Conservation (phyloP, 805 yeast species). For the Tetrapisispora taiwanensis region DNA sequence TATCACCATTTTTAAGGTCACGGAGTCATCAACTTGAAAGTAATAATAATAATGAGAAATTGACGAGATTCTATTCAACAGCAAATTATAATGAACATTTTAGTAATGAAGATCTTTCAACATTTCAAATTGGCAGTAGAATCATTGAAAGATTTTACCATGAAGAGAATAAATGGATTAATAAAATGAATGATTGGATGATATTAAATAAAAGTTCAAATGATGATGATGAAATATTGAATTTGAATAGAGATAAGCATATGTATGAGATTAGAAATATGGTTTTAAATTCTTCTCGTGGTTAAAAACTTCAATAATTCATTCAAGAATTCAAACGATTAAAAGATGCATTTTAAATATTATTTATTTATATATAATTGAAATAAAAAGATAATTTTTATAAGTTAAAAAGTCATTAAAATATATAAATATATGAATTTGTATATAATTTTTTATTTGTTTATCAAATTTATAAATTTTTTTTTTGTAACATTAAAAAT, state of each 20-base stretch:
- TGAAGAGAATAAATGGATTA: conserved; percentile 28
- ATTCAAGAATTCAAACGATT: too few species aligned
- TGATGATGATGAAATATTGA: conserved; percentile 3
- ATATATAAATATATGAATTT: not conserved
- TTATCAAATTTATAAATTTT: not conserved
- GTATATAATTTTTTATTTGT: not conserved
- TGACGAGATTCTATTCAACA: not conserved
- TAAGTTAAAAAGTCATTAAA: conserved; percentile 1
- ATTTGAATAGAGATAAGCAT: conserved; percentile 16
- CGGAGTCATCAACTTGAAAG: conserved; percentile 15
- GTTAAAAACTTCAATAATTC: too few species aligned
- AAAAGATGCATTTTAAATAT: not conserved
- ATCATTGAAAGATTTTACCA: conserved; percentile 24
- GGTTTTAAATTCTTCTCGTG: conserved; percentile 27
- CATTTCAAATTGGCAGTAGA: conserved; percentile 6
- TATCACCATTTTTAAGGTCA: conserved; percentile 18
- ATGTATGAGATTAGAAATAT: conserved; percentile 29
- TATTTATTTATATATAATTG: not conserved
- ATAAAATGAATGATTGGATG: conserved; percentile 26
- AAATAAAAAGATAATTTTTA: not conserved
- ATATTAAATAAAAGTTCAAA: conserved; percentile 9
- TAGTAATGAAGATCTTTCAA: not conserved
- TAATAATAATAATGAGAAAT: not conserved
- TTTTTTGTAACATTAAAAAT: not conserved
- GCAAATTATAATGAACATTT: not conserved